Conservation (phyloP, 148 eudicot species). For the Arbutus unedo region DNA sequence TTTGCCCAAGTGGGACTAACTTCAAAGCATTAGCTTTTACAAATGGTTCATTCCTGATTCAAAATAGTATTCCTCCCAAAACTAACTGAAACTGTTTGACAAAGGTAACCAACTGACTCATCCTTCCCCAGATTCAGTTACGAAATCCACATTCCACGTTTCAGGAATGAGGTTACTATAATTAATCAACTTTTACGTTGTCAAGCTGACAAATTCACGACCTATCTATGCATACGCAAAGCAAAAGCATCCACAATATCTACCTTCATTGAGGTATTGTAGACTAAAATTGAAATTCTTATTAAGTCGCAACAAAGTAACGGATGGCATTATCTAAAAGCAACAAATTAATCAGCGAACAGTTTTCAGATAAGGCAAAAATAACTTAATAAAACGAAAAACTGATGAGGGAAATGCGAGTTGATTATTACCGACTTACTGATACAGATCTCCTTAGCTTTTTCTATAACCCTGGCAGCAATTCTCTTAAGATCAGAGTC, state of each 20-base stretch:
- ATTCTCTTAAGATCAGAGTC: conserved; percentile 49
- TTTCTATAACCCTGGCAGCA: conserved; percentile 40
- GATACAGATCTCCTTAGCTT: conserved; percentile 42
- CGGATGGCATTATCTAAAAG: background rate
- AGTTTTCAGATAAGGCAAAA: background rate
- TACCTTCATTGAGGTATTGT: too few relatives aligned
- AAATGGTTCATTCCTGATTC: background rate
- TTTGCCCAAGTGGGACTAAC: too few relatives aligned
- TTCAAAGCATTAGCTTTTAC: background rate
- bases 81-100: background rate
- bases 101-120: background rate
- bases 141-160: background rate
- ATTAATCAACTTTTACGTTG: background rate
- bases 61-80: background rate
- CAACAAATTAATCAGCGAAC: background rate
- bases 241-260: background rate
- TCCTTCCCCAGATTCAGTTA: background rate
- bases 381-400: background rate
- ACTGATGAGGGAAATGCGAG: background rate
- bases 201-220: background rate
- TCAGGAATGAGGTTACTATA: background rate
- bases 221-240: background rate
- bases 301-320: background rate
- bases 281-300: too few relatives aligned
- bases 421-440: conserved; percentile 33